phyloP scores from a whole-genome alignment of 2,329 filamentous ascomycete species.

The Fusarium tricinctum region DNA sequence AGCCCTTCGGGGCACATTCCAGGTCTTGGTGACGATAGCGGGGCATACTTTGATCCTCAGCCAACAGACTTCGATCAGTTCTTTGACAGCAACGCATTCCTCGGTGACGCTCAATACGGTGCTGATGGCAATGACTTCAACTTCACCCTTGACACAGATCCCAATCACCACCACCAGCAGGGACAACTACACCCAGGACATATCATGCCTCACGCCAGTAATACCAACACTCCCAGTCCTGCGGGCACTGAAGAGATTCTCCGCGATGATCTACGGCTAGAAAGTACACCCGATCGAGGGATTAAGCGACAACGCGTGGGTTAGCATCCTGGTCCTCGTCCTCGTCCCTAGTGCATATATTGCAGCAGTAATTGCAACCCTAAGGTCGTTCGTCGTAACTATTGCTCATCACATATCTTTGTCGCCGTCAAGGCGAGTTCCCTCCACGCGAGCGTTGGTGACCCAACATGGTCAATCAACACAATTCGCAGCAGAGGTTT shows the following conservation, averaged over 20 bases:
- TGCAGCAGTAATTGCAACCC: too few species aligned
- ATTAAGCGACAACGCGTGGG: constrained; percentile 58
- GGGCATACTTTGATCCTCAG: constrained; percentile 54
- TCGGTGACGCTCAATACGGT: constrained; percentile 57
- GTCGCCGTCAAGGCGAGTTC: neutral
- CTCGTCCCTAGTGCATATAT: neutral
- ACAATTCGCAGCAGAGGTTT: neutral
- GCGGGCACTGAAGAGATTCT: constrained; percentile 66
- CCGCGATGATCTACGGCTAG: constrained; percentile 57
- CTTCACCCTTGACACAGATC: constrained; percentile 62
- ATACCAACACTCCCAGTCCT: constrained; percentile 60
- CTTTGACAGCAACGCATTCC: constrained; percentile 60
- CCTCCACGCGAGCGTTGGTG: neutral
- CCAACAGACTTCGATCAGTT: constrained; percentile 67
- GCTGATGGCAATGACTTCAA: constrained; percentile 65
- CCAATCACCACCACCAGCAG: constrained; percentile 46
- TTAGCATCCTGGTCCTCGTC: constrained; percentile 28
- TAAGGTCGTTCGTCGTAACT: constrained; percentile 16
- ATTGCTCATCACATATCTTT: constrained; percentile 8
- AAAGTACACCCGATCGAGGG: constrained; percentile 48
- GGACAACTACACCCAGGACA: constrained; percentile 53
- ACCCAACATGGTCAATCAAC: neutral
- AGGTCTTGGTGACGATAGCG: constrained; percentile 68
- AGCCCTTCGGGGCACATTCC: constrained; percentile 85
- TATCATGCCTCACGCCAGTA: constrained; percentile 13